Evolutionary conservation across 2,329 filamentous ascomycete species (phyloP), one percentile per base, ranked within the genome.

Genomic region (Aspergillus phoenicis): DNA sequence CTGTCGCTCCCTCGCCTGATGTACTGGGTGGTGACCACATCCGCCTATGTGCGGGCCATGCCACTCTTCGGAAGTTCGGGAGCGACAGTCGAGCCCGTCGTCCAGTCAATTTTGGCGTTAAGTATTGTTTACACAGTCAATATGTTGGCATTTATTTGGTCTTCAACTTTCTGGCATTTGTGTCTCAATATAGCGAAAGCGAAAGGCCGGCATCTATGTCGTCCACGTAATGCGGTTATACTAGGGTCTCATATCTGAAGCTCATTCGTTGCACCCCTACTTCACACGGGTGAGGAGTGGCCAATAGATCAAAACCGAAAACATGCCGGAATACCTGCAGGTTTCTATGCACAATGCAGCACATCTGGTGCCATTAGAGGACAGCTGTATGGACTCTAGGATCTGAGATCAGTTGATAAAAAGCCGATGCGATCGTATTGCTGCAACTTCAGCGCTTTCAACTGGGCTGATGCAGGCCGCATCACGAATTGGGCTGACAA

Each of bases 51-150:
- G 61, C 58, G 39, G 51, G 53, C 48, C 62, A 52, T 59, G 41
- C 41, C 52, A 59, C 47, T 55, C 57, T 41, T 60, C 45, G 52
- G 36, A 56, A 20, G 59, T 57, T 49, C 56, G 41, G 58, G 59
- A 52, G 54, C 45, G 52, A 52, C 38, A 48, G 39, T 52, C 57
- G 54, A 54, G 48, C 52, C 45, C 58, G 57, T 36, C 22, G 57
- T 36, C 22, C 24, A 43, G 41, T 56, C 39, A 33, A 22, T 36
- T 62, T 55, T 61, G 41, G 53, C 59, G 59, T 60, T 60, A 58
- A 59, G 54, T 64, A 64, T 63, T 63, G 57, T 61, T 58, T 60
- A 51, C 49, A 52, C 59, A 63, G 47, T 59, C 57, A 33, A 59
- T 53, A 57, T 63, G 56, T 58, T 56, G 58, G 58, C 47, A 26